Evolutionary conservation across 768 basidiomycete genomes (phyloP).

Genomic region (Tulasnella sp.): DNA sequence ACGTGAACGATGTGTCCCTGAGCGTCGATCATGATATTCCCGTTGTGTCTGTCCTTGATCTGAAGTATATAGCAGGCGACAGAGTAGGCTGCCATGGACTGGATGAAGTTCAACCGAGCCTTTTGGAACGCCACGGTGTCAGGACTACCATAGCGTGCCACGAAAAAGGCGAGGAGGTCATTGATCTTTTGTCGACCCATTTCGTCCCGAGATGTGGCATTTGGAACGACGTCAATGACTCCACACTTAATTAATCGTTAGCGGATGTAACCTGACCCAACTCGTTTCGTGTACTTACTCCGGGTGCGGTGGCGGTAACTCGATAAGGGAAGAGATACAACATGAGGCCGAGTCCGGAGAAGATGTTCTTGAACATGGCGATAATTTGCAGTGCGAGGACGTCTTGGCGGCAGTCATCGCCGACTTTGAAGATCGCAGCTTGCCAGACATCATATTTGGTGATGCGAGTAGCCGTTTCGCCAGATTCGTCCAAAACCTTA

Average conservation of each 20-base stretch:
- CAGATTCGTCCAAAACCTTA: slow-evolving; percentile 38
- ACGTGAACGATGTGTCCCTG: slow-evolving; percentile 96
- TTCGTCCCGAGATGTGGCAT: slow-evolving; percentile 96
- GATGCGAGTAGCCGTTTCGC: slow-evolving; percentile 49
- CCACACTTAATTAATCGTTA: slow-evolving; percentile 62
- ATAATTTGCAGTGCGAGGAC: slow-evolving; percentile 96
- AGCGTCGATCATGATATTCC: slow-evolving; percentile 99
- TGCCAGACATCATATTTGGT: slow-evolving; percentile 87
- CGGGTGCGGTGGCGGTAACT: slow-evolving; percentile 94
- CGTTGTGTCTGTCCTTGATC: slow-evolving; percentile 98
- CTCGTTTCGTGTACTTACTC: slow-evolving; percentile 52
- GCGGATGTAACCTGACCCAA: slow-evolving; percentile 10
- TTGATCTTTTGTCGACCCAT: slow-evolving; percentile 99
- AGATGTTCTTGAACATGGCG: slow-evolving; percentile 99
- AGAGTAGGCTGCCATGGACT: slow-evolving; percentile 99
- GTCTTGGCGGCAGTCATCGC: slow-evolving; percentile 98
- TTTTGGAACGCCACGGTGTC: slow-evolving; percentile 87
- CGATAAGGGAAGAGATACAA: slow-evolving; percentile 94
- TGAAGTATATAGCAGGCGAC: slow-evolving; percentile 97
- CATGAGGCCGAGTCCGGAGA: slow-evolving; percentile 79
- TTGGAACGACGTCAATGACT: slow-evolving; percentile 97
- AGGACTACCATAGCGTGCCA: slow-evolving; percentile 85
- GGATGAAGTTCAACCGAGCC: slow-evolving; percentile 93
- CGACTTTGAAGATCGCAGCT: slow-evolving; percentile 99
- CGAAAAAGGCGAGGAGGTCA: slow-evolving; percentile 90